Base-by-base conservation (phyloP, 2,329 filamentous ascomycete species). In the Scytalidium lignicola region DNA sequence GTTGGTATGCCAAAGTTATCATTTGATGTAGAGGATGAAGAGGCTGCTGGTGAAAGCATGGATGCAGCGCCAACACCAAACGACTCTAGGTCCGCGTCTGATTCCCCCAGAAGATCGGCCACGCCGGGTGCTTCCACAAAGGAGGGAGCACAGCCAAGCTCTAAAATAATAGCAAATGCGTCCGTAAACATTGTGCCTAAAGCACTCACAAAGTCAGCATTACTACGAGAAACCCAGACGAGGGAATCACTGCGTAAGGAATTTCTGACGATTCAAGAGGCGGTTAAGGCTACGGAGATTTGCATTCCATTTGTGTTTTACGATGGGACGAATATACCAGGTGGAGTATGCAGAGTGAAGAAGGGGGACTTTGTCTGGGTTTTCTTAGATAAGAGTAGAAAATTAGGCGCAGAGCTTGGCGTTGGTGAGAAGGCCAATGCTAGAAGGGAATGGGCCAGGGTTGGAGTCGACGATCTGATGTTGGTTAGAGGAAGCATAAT, bases 241-340 rank as follows among this genome's bases (percentile, higher is more conserved):
- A 78, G 88, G 55, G 89, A 93, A 59, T 70, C 79, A 13, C 71
- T 92, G 44, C 79, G 88, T 9, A 87, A 85, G 53, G 85, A 97
- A 62, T 99, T 96, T 60, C 66, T 95, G 42, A 74, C 74, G 9
- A 79, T 92, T 51, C 93, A 96, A 65, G 89, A 95, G 53, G 82
- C 84, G 0, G 87, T 97, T 56, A 96, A 95, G 70, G 82, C 82
- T 18, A 91, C 90, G 8, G 91, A 96, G 62, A 88, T 99, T 48
- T 78, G 87, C 15, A 85, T 99, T 26, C 93, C 93, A 0, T 99
- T 97, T 67, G 89, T 97, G 3, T 97, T 97, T 65, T 97, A 96
- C 70, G 92, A 97, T 58, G 93, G 93, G 15, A 89, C 89, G 19
- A 92, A 95, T 65, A 86, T 88, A 10, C 88, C 91, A 0, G 90